Evolutionary conservation across 2,329 filamentous ascomycete species (phyloP), one percentile per base, ranked within the genome.

Genomic region (Stagonosporopsis chrysanthemi): DNA sequence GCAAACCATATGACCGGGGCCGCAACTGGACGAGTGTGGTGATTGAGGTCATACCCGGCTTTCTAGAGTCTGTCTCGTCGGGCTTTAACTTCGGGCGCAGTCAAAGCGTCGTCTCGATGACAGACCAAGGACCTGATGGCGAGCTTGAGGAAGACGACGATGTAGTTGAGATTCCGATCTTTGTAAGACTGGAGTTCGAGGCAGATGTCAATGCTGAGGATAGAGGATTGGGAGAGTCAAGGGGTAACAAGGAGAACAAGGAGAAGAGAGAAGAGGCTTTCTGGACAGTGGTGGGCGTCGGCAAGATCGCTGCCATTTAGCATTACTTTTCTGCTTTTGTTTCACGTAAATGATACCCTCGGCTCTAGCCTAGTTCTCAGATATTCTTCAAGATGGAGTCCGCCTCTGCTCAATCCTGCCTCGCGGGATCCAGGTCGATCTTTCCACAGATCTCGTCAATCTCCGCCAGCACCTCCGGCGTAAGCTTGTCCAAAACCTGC

Each of bases 21-120:
- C 84, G 93, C 33, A 99, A 98, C 75, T 97, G 93, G 91, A 95
- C 95, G 15, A 95, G 89, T 64, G 91, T 99, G 11, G 90, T 97
- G 19, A 82, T 99, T 24, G 95, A 99, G 75, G 89, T 99, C 14
- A 86, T 97, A 0, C 86, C 93, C 69, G 68, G 83, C 61, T 60
- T 78, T 23, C 39, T 71, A 17, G 60, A 61, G 11, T 53, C 60
- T 31, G 19, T 63, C 28, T 40, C 40, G 1, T 44, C 47, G 2
- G 36, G 23, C 4, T 52, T 47, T 14, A 47, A 23, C 23, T 39
- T 56, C 9, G 53, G 42, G 5, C 53, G 47, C n/a, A 56, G 42
- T 17, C 47, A 51, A 24, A 56, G 47, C 42, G 31, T 52, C 3
- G 48, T 40, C 35, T 53, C 50, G 23, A 35, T 19, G 2, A 35